Evolutionary conservation across 192 early-diverging fungal species (phyloP).

Genomic region (Chytriomyces hyalinus): DNA sequence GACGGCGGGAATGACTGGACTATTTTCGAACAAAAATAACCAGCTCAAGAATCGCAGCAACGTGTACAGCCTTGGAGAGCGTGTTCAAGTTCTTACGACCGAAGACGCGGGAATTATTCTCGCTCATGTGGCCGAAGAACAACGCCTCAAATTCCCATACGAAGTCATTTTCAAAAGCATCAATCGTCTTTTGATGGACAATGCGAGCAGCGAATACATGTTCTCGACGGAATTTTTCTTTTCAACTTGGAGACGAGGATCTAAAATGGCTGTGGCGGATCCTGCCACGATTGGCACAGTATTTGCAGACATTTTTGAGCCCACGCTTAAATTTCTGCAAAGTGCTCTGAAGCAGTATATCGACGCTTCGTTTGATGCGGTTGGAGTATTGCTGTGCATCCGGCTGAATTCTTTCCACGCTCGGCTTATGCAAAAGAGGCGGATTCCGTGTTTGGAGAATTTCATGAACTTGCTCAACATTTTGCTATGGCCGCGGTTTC

Average conservation of each 20-base stretch:
- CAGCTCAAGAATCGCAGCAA: slow-evolving; percentile 80
- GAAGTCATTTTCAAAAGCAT: slow-evolving; percentile 91
- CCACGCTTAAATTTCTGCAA: slow-evolving; percentile 74
- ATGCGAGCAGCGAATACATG: slow-evolving; percentile 92
- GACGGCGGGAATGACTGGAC: slow-evolving; percentile 36
- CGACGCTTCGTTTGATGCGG: slow-evolving; percentile 83
- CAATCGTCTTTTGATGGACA: slow-evolving; percentile 90
- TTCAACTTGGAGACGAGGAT: slow-evolving; percentile 57
- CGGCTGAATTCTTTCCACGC: slow-evolving; percentile 84
- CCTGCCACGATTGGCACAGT: slow-evolving; percentile 44
- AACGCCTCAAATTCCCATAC: slow-evolving; percentile 79
- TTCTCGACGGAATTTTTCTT: slow-evolving; percentile 92
- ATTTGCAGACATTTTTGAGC: slow-evolving; percentile 90
- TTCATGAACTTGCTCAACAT: slow-evolving; percentile 92
- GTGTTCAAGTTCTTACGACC: slow-evolving; percentile 75
- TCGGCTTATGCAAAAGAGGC: slow-evolving; percentile 78
- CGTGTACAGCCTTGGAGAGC: slow-evolving; percentile 82
- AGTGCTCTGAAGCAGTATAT: slow-evolving; percentile 70
- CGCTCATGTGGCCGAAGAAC: slow-evolving; percentile 76
- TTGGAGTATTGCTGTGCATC: slow-evolving; percentile 88
- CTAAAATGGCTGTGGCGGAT: slow-evolving; percentile 10
- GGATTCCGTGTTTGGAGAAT: slow-evolving; percentile 80
- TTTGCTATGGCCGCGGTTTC: slow-evolving; percentile 87
- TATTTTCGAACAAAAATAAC: slow-evolving; percentile 61
- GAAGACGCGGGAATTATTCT: slow-evolving; percentile 88